Percentiles rank a stretch among this genome's conserved stretches.
Evolutionary conservation across 768 basidiomycete species (phyloP).

Genomic region (Mycena venus): DNA sequence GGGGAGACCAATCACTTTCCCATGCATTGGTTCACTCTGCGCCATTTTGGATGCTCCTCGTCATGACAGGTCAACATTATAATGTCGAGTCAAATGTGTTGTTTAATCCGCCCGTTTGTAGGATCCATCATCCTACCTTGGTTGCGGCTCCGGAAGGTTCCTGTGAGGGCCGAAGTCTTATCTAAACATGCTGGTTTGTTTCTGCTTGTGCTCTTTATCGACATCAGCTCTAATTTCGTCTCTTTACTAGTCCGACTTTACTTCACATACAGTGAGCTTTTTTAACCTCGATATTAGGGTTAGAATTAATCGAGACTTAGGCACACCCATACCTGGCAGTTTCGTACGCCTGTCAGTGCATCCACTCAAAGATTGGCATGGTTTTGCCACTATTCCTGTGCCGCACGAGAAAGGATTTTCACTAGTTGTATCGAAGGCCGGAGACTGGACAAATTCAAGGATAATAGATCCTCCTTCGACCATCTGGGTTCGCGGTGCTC

Average conservation of each 20-base stretch:
- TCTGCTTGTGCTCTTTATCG: background rate
- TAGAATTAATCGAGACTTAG: slow-evolving; percentile 36
- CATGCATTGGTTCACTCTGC: slow-evolving; percentile 57
- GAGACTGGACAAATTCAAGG: slow-evolving; percentile 70
- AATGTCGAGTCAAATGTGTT: background rate
- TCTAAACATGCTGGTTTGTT: slow-evolving; percentile 60
- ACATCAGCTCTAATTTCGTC: background rate
- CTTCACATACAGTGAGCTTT: slow-evolving; percentile 71
- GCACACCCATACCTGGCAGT: slow-evolving; percentile 60
- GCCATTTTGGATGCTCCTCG: slow-evolving; percentile 71
- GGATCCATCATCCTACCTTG: slow-evolving; percentile 72
- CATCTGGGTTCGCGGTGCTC: slow-evolving; percentile 71
- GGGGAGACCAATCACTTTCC: slow-evolving; percentile 51
- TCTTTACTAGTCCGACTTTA: slow-evolving; percentile 58
- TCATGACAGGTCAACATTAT: slow-evolving; percentile 56
- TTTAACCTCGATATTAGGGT: background rate
- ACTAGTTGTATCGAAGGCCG: slow-evolving; percentile 68
- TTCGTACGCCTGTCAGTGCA: slow-evolving; percentile 60
- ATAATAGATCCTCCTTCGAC: slow-evolving; percentile 66
- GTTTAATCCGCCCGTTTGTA: slow-evolving; percentile 13
- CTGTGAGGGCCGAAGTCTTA: slow-evolving; percentile 64
- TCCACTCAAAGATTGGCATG: slow-evolving; percentile 71
- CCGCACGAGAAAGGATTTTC: slow-evolving; percentile 66
- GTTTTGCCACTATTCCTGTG: slow-evolving; percentile 67
- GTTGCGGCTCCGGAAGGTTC: slow-evolving; percentile 68